Evolutionary conservation across 148 eudicot species (phyloP).

Genomic region (Hydrangea macrophylla): DNA sequence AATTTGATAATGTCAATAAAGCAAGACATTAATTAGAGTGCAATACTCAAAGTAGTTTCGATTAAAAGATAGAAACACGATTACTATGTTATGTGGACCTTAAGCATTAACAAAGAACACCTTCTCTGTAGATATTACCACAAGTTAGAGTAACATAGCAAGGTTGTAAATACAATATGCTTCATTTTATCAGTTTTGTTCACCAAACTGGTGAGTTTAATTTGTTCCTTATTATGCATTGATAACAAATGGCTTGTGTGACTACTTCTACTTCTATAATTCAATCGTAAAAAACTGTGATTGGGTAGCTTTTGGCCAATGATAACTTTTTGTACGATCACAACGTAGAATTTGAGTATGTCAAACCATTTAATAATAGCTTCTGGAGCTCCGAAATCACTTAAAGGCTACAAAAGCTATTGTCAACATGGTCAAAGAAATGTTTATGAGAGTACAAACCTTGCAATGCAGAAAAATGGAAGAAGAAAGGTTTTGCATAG

Average conservation of each 20-base stretch:
- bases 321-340: not conserved
- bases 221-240: not conserved
- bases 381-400: too few species aligned
- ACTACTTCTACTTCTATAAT: not conserved
- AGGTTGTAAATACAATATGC: not conserved
- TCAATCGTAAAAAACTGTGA: not conserved
- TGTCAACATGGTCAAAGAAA: not conserved
- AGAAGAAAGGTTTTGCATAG: not conserved
- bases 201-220: not conserved
- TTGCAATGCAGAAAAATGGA: not conserved
- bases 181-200: not conserved
- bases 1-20: too few species aligned
- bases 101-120: too few species aligned
- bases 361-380: too few species aligned
- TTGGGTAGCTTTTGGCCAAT: not conserved
- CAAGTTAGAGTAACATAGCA: not conserved
- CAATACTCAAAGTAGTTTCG: too few species aligned
- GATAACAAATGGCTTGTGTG: too few species aligned
- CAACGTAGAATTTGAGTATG: too few species aligned
- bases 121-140: not conserved
- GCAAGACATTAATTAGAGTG: too few species aligned
- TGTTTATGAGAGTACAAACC: not conserved
- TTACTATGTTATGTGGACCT: too few species aligned
- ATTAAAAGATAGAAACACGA: too few species aligned
- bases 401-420: too few species aligned